Evolutionary conservation across 371 early-diverging fungal species (phyloP), one percentile per base, ranked within the genome.

Genomic region (Lichtheimia hyalospora): DNA sequence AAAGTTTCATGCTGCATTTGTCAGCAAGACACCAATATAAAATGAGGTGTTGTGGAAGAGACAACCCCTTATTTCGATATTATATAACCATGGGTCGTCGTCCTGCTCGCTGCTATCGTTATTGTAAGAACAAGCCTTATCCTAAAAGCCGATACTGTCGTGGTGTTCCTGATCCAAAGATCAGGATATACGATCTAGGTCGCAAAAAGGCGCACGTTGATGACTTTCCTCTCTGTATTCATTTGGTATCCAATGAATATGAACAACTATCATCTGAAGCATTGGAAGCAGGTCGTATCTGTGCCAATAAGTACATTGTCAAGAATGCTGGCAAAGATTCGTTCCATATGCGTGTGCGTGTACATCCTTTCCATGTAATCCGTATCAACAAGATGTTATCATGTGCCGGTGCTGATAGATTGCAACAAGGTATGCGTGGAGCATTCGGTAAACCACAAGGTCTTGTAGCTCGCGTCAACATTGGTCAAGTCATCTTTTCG

Each of bases 371-470:
- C 90, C 99, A 99, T 88, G 99, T 99, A 56, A 83, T 99, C 69
- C 96, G 99, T 80, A 99, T 99, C 93, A 99, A 99, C 92, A 99
- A 99, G 89, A 99, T 99, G 99, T 92, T 99, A 91, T 99, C 99
- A 67, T 99, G 99, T 85, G 99, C 99, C 73, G 99, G 99, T 86
- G 99, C 99, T 73, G 99, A 99, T 93, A 85, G 99, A 85, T 92
- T 99, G 71, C 99, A 99, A 87, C 95, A 95, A 66, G 99, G 99
- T 90, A 99, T 99, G 99, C 95, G 99, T 87, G 99, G 99, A 81
- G 99, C 99, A 71, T 99, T 90, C 79, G 99, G 99, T 73, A 99
- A 99, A 92, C 99, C 99, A 71, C 88, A 92, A 67, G 99, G 99
- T 76, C 87, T 91, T 64, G 99, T 95, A 63, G 99, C 99, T 65